phyloP scores from a whole-genome alignment of 202 grass and related monocot species.

The Thinopyrum obtusiflorum region DNA sequence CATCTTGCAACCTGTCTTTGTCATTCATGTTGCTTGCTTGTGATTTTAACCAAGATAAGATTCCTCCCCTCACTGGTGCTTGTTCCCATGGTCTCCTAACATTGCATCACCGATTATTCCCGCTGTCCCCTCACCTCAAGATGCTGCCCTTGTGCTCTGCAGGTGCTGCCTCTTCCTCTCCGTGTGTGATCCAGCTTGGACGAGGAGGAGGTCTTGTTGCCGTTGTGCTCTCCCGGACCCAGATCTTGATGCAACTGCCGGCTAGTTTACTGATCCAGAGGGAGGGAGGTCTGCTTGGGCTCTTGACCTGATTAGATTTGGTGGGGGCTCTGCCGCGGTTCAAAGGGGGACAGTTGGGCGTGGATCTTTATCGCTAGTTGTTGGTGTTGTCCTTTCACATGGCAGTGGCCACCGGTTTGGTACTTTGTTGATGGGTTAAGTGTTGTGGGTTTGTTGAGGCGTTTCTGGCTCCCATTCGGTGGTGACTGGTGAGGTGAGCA shows the following conservation, averaged over 20 bases:
- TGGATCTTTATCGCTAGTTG: slow-evolving; percentile 51
- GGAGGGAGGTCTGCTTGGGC: neutral
- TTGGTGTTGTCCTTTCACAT: slow-evolving; percentile 53
- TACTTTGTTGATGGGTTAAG: slow-evolving; percentile 47
- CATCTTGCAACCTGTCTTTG: slow-evolving; percentile 27
- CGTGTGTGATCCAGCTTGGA: slow-evolving; percentile 43
- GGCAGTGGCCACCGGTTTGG: slow-evolving; percentile 29
- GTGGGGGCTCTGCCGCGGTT: slow-evolving; percentile 40
- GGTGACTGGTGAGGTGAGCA: slow-evolving; percentile 1
- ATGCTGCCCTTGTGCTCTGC: slow-evolving; percentile 70
- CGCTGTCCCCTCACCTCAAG: slow-evolving; percentile 63
- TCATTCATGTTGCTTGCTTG: slow-evolving; percentile 45
- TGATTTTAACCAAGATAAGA: slow-evolving; percentile 62
- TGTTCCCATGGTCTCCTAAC: slow-evolving; percentile 94
- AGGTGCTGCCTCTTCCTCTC: slow-evolving; percentile 42
- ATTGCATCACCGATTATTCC: slow-evolving; percentile 73
- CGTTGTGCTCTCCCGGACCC: slow-evolving; percentile 38
- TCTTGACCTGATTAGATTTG: slow-evolving; percentile 39
- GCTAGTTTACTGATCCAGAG: slow-evolving; percentile 62
- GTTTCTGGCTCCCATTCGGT: slow-evolving; percentile 21
- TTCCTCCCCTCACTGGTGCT: slow-evolving; percentile 59
- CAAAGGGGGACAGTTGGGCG: slow-evolving; percentile 41
- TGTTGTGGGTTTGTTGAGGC: slow-evolving; percentile 45
- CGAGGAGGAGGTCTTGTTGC: slow-evolving; percentile 37
- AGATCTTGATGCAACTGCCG: slow-evolving; percentile 49